phyloP scores from a whole-genome alignment of 2,329 filamentous ascomycete genomes.

The Cytospora piceicola region DNA sequence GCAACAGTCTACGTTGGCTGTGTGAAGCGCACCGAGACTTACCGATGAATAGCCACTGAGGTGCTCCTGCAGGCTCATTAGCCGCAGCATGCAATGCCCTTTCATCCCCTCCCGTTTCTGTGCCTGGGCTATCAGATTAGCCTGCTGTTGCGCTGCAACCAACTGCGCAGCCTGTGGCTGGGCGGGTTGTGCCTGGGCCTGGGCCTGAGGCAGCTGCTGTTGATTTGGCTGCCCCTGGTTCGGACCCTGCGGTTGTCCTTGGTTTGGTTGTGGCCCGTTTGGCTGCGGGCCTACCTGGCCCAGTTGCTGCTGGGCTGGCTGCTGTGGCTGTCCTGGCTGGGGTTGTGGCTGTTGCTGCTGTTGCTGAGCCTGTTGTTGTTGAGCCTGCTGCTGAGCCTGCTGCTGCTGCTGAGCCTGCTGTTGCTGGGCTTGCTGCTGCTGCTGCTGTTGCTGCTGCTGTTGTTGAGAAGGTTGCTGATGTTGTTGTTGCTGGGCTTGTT shows the following conservation, averaged over 20 bases:
- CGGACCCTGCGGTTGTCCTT: slow-evolving; percentile 44
- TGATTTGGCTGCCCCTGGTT: slow-evolving; percentile 45
- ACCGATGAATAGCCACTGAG: slow-evolving; percentile 59
- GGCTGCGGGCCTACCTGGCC: slow-evolving; percentile 39
- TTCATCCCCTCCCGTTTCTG: slow-evolving; percentile 58
- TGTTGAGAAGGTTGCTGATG: slow-evolving; percentile 19
- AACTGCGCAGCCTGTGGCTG: slow-evolving; percentile 47
- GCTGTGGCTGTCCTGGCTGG: slow-evolving; percentile 35
- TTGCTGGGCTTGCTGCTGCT: slow-evolving; percentile 34
- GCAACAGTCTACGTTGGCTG: neutral
- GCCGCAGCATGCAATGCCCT: slow-evolving; percentile 60
- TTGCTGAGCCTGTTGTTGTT: slow-evolving; percentile 30
- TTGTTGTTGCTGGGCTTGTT: slow-evolving; percentile 44
- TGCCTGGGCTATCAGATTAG: slow-evolving; percentile 45
- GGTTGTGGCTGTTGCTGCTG: slow-evolving; percentile 34
- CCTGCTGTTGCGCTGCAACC: slow-evolving; percentile 40
- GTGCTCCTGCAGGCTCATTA: slow-evolving; percentile 67
- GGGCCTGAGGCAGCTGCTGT: slow-evolving; percentile 52
- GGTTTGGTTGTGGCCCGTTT: slow-evolving; percentile 42
- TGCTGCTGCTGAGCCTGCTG: slow-evolving; percentile 33
- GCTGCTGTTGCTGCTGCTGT: slow-evolving; percentile 30
- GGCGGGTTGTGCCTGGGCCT: slow-evolving; percentile 44
- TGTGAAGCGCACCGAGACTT: slow-evolving; percentile 35
- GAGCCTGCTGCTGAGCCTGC: slow-evolving; percentile 20
- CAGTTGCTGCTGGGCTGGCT: slow-evolving; percentile 40